Evolutionary conservation across 257 asterid species (phyloP), one percentile per base, ranked within the genome.

Genomic region (Thymus quinquecostatus): DNA sequence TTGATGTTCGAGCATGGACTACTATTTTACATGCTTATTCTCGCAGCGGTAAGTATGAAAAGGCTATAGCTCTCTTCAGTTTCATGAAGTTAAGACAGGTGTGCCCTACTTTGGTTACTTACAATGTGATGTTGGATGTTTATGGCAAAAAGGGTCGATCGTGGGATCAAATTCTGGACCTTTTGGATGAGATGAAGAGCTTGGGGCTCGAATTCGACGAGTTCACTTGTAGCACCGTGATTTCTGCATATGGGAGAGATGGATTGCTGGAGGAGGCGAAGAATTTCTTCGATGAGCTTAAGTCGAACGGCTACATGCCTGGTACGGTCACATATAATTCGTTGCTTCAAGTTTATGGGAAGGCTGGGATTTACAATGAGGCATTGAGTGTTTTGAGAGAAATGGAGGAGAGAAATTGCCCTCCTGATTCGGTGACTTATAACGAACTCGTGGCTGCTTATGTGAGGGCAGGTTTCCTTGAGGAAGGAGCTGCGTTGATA

Each of bases 111-210:
- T 67, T 94, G 77, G 98, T 91, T 50, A 89, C 96, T 60, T 94
- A 91, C 81, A 94, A 94, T 75, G 99, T 94, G 79, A 86, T 94
- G 96, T 70, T 94, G 89, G 97, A 88, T 80, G 97, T 89, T 57
- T 91, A 91, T 40, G 96, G 97, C 28, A 94, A 84, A 72, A 89
- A 71, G 80, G 96, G 99, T 33, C 84, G 89, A 27, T 94, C 99
- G 40, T 91, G 95, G 98, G 79, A 80, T 67, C 82, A 84, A 14
- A 91, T 94, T 64, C 68, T 88, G 38, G 64, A 59, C 55, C 96
- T 94, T 81, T 84, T 94, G 73, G 90, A 84, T 65, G 99, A 91
- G 82, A 89, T 94, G 85, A 91, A 66, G 76, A 80, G 82, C 44
- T 60, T 72, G 27, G 90, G 97, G 72, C 95, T 86, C 38, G 83